Evolutionary conservation across 345 rosid species (phyloP), one percentile per base, ranked within the genome.

Genomic region (Populus davidiana): DNA sequence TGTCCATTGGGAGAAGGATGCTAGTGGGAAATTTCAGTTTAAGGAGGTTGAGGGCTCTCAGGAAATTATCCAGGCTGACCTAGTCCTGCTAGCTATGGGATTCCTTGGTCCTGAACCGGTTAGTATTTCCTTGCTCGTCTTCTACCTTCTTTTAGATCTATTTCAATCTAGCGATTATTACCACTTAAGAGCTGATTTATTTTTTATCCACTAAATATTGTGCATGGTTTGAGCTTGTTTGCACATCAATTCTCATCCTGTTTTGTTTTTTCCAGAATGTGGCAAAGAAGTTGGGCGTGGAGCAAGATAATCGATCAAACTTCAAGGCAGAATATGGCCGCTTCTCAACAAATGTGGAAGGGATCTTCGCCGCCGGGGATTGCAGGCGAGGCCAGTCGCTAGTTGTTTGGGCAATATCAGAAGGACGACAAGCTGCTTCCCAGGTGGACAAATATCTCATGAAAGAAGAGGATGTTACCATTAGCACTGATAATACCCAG

Each of bases 341-440:
- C 44, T 94, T 94, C 66, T 82, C 97, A 0, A 94, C 99, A 63
- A 94, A 43, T 17, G 91, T 90, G 27, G 94, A 92, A 33, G 98
- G 99, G 7, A 86, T 94, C 1, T 96, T 96, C 76, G 99, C 98
- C 21, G 99, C 99, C 4, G 99, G 98, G 71, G 99, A 96, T 78
- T 96, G 99, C 79, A 81, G 99, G 44, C 89, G 99, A 0, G 99
- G 98, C 21, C 99, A 96, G 84, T 94, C 99, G 36, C 86, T 96
- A 35, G 99, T 96, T 69, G 99, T 96, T 0, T 96, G 99, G 99
- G 99, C 99, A 25, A 94, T 96, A 79, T 89, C 98, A 16, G 99
- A 96, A 86, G 98, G 98, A 70, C 89, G 98, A 47, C 99, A 94
- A 86, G 89, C 98, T 4, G 99, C 99, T 56, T 83, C 93, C 11